These are phyloP conservation scores for Acephala macrosclerotiorum DNA, from an alignment of 2,329 filamentous ascomycete species.

Conservation along the genomic window DNA sequence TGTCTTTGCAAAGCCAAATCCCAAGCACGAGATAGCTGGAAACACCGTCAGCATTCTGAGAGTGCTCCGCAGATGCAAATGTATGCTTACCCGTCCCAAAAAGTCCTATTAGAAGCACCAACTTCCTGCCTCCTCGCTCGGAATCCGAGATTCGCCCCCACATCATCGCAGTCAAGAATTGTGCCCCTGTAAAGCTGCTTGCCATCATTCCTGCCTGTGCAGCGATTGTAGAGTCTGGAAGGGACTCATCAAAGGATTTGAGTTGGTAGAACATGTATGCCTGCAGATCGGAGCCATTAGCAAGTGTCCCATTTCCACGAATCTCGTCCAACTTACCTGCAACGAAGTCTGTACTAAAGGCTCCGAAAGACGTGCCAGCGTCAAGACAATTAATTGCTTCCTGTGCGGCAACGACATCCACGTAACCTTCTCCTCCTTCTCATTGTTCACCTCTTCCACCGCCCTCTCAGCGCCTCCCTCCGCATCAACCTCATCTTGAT, in stretches of 20 bases:
- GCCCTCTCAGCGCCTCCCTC: constrained; percentile 20
- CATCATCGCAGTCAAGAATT: constrained; percentile 75
- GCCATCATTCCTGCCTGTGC: constrained; percentile 80
- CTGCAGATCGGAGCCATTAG: constrained; percentile 53
- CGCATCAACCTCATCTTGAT: constrained; percentile 24
- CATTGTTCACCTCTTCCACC: constrained; percentile 1
- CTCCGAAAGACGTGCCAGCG: constrained; percentile 80
- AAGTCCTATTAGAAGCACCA: constrained; percentile 67
- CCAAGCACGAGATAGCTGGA: constrained; percentile 58
- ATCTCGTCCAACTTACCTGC: constrained; percentile 45
- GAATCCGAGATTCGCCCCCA: constrained; percentile 72
- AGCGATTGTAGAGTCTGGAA: constrained; percentile 71
- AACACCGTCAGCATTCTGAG: background rate
- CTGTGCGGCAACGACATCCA: constrained; percentile 52
- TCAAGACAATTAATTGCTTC: constrained; percentile 78
- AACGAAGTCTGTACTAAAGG: constrained; percentile 79
- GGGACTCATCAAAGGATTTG: constrained; percentile 70
- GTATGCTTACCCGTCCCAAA: constrained; percentile 59
- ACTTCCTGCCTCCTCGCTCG: constrained; percentile 64
- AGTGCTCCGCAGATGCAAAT: background rate
- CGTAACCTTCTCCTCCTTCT: constrained; percentile 26
- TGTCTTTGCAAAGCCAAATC: constrained; percentile 73
- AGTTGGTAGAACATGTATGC: constrained; percentile 87
- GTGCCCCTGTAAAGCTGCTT: constrained; percentile 81
- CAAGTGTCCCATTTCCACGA: background rate